Percentiles rank a stretch among this genome's conserved stretches.
phyloP scores from a whole-genome alignment of 2,329 filamentous ascomycete genomes.

The Simplicillium sp. region DNA sequence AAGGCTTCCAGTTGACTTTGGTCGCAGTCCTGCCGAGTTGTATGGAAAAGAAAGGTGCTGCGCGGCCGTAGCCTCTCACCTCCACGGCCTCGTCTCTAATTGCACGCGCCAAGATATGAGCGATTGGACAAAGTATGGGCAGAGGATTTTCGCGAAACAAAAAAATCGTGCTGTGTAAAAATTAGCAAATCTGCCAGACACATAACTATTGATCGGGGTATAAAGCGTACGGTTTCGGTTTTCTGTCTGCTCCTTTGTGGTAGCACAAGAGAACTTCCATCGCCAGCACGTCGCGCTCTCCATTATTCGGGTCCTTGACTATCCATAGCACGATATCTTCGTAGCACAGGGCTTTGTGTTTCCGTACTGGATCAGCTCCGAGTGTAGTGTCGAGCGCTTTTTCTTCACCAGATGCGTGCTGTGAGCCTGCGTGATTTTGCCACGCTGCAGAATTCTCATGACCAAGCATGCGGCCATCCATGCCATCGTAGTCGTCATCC shows the following conservation, averaged over 20 bases:
- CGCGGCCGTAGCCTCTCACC: conserved; percentile 1
- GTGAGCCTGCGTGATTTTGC: not conserved
- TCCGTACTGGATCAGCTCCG: not conserved
- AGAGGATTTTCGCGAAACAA: conserved; percentile 6
- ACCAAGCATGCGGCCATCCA: not conserved
- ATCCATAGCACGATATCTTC: conserved; percentile 7
- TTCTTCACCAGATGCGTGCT: no score
- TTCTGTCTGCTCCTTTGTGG: conserved; percentile 6
- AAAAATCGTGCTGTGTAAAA: conserved; percentile 3
- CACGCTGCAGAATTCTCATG: not conserved
- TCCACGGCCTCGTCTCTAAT: conserved; percentile 4
- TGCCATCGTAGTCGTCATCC: conserved; percentile 1
- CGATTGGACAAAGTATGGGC: conserved; percentile 5
- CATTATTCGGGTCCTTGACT: conserved; percentile 4
- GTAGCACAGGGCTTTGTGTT: conserved; percentile 6
- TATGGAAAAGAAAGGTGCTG: conserved; percentile 3
- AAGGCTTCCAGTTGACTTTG: conserved; percentile 5
- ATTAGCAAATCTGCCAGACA: not conserved
- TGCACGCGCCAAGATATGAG: conserved; percentile 3
- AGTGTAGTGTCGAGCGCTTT: no score
- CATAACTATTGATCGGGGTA: not conserved
- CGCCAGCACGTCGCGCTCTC: conserved; percentile 4
- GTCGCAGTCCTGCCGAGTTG: conserved; percentile 2
- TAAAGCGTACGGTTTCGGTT: conserved; percentile 5
- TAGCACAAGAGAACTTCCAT: conserved; percentile 7